Base-by-base conservation (phyloP, 495 filamentous ascomycete genomes). In the Glutinoglossum americanum region DNA sequence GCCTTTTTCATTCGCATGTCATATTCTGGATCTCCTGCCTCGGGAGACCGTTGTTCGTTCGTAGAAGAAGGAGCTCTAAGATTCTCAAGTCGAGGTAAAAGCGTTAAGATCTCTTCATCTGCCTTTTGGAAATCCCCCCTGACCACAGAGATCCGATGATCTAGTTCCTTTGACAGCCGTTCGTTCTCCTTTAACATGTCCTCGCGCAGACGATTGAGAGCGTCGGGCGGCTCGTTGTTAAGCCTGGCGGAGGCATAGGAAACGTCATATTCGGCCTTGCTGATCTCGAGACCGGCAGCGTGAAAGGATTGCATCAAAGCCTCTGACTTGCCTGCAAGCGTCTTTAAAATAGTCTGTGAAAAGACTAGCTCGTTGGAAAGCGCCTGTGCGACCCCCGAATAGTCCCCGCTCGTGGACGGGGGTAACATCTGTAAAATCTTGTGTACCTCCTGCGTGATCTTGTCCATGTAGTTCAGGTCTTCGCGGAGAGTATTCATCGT, bases 131-230 rank as follows among this genome's bases (percentile, higher is more conserved):
- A 44, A 19, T 59, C 57, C 10, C 6, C 32, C 44, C 49, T 59
- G 57, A 60, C 11, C 19, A 49, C 56, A 5, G 32, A 30, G 25
- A 62, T 35, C 37, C 63, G 51, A 64, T 54, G 48, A 17, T 58
- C 53, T n/a, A 55, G 55, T 35, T 56, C 26, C 54, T 57, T 59
- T 9, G n/a, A n/a, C n/a, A 59, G 48, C 13, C 55, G 26, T 0
- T 54, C 47, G 51, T 57, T 26, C 19, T 57, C 41, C 35, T 57
- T 57, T 23, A 35, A 28, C 56, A 51, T 57, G 33, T 48, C 33
- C 0, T 33, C 17, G 21, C 25, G 47, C 10, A 44, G n/a, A 15
- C 19, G 21, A 11, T 44, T 41, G 10, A 25, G 13, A 37, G 23
- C 1, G 23, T 47, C 57, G 6, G 41, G 13, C 25, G 48, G 17